Conservation (phyloP, 306 rosid species). For the Gastrolobium villosum region DNA sequence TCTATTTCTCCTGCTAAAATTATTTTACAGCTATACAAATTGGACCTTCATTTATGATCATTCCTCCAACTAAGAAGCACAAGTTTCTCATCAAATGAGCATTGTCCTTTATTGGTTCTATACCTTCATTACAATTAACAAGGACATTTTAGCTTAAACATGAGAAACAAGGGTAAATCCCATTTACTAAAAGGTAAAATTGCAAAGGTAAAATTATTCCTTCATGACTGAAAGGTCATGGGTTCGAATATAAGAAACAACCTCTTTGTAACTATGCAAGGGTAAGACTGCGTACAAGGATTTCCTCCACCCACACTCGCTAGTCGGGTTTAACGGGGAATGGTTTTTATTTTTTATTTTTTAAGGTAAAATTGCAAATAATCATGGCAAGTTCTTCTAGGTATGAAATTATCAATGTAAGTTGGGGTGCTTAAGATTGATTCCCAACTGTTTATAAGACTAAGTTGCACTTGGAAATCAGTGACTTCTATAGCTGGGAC, state of each 20-base stretch:
- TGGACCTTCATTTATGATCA: not conserved
- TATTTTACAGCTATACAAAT: not conserved
- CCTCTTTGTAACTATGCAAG: too few relatives aligned
- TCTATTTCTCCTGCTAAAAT: not conserved
- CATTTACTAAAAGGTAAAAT: not conserved
- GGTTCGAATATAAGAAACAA: too few relatives aligned
- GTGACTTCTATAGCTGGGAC: too few relatives aligned
- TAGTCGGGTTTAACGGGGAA: too few relatives aligned
- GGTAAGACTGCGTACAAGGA: too few relatives aligned
- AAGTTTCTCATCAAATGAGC: not conserved
- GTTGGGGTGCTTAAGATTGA: not conserved
- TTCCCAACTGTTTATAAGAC: not conserved
- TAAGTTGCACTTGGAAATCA: not conserved
- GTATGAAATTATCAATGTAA: not conserved
- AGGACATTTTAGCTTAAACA: not conserved
- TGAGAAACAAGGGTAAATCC: not conserved
- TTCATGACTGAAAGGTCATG: too few relatives aligned
- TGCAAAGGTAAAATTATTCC: too few relatives aligned
- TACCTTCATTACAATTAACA: not conserved
- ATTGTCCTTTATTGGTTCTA: not conserved
- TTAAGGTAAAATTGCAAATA: not conserved
- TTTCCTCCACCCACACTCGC: too few relatives aligned
- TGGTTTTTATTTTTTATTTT: too few relatives aligned
- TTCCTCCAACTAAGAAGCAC: not conserved
- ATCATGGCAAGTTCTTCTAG: not conserved